Evolutionary conservation across 1,139 yeast species (phyloP), one percentile per base, ranked within the genome.

Genomic region (Eremothecium cymbalariae): DNA sequence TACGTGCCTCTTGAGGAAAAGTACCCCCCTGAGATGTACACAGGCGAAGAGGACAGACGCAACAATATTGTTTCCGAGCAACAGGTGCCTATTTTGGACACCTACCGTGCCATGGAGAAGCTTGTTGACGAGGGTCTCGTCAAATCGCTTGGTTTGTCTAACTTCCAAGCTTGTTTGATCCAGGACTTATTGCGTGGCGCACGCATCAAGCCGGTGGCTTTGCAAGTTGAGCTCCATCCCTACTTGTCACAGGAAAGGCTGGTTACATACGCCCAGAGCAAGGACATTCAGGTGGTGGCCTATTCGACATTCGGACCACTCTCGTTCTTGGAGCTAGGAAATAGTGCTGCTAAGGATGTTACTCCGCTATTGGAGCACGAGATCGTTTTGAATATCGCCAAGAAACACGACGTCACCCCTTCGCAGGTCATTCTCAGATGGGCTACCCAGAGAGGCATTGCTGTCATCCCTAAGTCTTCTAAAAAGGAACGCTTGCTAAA

Each of bases 181-280:
- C 74, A 72, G 50, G 95, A 86, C 54, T 67, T 85, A 51, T 64
- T 82, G 43, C 73, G 85, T 56, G 74, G 76, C 41, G 79, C 82
- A 45, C 72, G 66, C 48, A 74, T 84, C 55, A 72, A 67, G 50
- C 95, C 96, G 33, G 82, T 81, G 35, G 85, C 64, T 31, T 42
- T 82, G 50, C 95, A 86, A 63, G 81, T 86, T 55, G 96, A 86
- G 66, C 90, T 82, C 63, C 95, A 85, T 60, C 95, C 95, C 47
- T 85, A 83, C 67, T 69, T 85, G 59, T 83, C 81, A 47, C 95
- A 85, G 64, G 72, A 72, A 41, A 67, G 67, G 46, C 67, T 84
- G 56, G 60, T 84, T 43, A 69, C 77, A 48, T 82, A 63, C 53
- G 82, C 72, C 43, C 73, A 81, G 57, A 51, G 62, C 28, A 62